Evolutionary conservation across 202 grass and related monocot genomes (phyloP).

Genomic region (Bolboschoenoplectus hybrid): DNA sequence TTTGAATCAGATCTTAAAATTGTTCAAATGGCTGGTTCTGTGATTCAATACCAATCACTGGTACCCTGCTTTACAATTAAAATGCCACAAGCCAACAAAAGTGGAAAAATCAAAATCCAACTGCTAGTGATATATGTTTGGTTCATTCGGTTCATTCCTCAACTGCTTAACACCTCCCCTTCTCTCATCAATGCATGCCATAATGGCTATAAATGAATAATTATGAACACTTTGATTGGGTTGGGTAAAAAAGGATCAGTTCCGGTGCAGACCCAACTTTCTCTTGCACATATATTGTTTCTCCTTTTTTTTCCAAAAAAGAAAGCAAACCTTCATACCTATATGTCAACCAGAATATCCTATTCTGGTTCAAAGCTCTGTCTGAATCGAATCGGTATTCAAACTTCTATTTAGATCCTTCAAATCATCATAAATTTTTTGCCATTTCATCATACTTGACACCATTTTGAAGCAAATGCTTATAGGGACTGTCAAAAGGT

Average conservation of each 20-base stretch:
- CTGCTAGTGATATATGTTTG: too few species aligned
- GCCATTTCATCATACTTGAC: constrained; percentile 1
- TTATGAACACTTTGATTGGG: not conserved
- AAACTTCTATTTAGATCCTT: not conserved
- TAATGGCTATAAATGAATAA: not conserved
- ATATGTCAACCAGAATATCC: not conserved
- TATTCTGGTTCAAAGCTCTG: constrained; percentile 3
- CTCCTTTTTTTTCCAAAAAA: not conserved
- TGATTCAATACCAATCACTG: too few species aligned
- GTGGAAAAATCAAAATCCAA: too few species aligned
- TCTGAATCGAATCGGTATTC: not conserved
- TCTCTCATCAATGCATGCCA: too few species aligned
- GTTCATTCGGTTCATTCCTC: too few species aligned
- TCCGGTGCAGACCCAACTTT: not conserved
- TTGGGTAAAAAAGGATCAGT: not conserved
- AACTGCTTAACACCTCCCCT: too few species aligned
- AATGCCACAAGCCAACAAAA: too few species aligned
- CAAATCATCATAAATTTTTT: not conserved
- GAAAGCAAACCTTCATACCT: not conserved
- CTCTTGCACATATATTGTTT: not conserved
- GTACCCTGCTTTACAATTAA: too few species aligned
- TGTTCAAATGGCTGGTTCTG: too few species aligned
- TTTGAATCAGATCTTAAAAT: too few species aligned
- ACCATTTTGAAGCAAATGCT: not conserved
- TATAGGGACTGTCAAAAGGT: not conserved